phyloP scores from a whole-genome alignment of 192 early-diverging fungal genomes.

The Mortierella antarctica region DNA sequence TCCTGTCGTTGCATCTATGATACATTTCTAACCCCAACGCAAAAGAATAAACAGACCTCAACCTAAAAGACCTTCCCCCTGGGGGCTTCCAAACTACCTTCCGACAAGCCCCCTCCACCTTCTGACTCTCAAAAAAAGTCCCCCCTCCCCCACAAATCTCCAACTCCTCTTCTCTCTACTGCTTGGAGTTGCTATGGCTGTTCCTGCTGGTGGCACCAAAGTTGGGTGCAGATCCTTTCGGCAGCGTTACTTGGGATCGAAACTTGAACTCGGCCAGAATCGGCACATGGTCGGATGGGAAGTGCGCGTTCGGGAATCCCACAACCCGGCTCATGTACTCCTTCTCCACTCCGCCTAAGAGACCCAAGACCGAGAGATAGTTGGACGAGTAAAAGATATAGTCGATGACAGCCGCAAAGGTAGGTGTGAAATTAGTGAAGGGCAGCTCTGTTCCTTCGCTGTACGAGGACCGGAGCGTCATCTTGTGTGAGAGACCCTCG shows the following conservation, averaged over 20 bases:
- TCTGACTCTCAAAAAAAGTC: background rate
- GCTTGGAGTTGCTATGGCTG: slow-evolving; percentile 10
- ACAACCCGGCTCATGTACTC: slow-evolving; percentile 82
- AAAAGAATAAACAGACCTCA: too few species aligned
- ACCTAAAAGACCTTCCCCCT: too few species aligned
- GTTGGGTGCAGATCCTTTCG: slow-evolving; percentile 43
- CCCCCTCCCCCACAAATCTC: background rate
- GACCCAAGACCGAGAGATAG: slow-evolving; percentile 78
- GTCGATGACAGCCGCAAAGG: slow-evolving; percentile 89
- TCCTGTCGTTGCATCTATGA: background rate
- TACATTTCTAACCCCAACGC: too few species aligned
- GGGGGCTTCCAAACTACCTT: too few species aligned
- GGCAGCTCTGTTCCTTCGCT: slow-evolving; percentile 77
- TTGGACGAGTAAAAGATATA: slow-evolving; percentile 92
- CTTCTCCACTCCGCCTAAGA: slow-evolving; percentile 85
- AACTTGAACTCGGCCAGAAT: slow-evolving; percentile 81
- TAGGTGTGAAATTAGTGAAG: slow-evolving; percentile 94
- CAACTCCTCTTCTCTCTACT: background rate
- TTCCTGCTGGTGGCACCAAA: slow-evolving; percentile 32
- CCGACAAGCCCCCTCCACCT: background rate
- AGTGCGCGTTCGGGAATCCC: slow-evolving; percentile 94
- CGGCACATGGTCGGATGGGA: slow-evolving; percentile 84
- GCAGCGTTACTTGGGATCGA: slow-evolving; percentile 48
- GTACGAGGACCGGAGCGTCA: slow-evolving; percentile 88
- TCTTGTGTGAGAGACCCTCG: slow-evolving; percentile 83